A percentile compares a stretch with the other conserved stretches of the same genome.
Conservation (phyloP, 2,329 filamentous ascomycete species). For the Nigrospora sphaerica region DNA sequence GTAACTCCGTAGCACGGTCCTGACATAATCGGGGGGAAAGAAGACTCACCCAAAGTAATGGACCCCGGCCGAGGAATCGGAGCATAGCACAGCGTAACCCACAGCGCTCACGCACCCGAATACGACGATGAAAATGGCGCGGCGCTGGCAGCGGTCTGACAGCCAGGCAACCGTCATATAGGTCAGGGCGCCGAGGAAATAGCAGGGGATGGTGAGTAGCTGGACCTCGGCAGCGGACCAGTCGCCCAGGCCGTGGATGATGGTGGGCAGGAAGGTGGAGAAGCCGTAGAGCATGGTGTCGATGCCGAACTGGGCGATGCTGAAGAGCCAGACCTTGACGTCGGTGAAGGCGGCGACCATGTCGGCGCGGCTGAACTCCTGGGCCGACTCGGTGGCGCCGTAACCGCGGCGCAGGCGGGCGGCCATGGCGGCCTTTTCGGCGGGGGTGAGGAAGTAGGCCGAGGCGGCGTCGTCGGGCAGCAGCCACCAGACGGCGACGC, state of each 20-base stretch:
- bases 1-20: background rate
- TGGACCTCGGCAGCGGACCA: conserved; percentile 63
- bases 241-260: conserved; percentile 60
- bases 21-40: too few relatives aligned
- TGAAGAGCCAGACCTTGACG: conserved; percentile 71
- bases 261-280: conserved; percentile 72
- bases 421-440: conserved; percentile 49
- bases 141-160: conserved; percentile 60
- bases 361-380: conserved; percentile 48
- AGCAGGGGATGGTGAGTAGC: conserved; percentile 72
- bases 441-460: conserved; percentile 51
- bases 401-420: conserved; percentile 30
- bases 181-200: conserved; percentile 61
- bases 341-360: conserved; percentile 62
- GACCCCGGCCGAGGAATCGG: conserved; percentile 50
- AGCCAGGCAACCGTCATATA: conserved; percentile 61
- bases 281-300: conserved; percentile 73
- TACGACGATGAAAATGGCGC: conserved; percentile 56
- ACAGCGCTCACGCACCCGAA: conserved; percentile 58
- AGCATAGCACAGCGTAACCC: conserved; percentile 63
- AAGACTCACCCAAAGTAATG: conserved; percentile 55
- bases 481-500: conserved; percentile 46
- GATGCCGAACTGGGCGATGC: conserved; percentile 61
- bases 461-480: conserved; percentile 55
- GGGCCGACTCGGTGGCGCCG: conserved; percentile 37